These are phyloP conservation scores for Syzygium syzygioides DNA, from an alignment of 441 rosid genomes.

Conservation along the genomic window DNA sequence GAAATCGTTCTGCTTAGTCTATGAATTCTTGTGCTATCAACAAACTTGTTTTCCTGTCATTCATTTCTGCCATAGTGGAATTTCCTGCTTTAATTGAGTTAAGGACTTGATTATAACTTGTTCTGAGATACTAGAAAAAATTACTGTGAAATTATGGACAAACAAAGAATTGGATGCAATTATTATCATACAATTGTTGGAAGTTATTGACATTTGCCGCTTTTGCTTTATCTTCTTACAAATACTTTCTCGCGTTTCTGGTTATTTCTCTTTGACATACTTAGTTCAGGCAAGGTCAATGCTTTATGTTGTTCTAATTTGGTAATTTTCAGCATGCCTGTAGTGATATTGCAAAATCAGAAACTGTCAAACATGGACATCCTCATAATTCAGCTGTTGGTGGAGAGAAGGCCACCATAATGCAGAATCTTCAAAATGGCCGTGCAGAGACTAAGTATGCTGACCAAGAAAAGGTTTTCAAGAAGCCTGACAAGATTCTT, in stretches of 20 bases:
- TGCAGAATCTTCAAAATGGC: conserved; percentile 18
- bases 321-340: background rate
- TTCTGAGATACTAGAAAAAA: background rate
- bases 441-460: conserved; percentile 18
- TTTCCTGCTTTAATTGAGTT: background rate
- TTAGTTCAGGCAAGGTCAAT: background rate
- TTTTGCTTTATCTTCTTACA: background rate
- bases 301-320: background rate
- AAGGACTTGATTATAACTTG: background rate
- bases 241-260: background rate
- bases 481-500: conserved; percentile 68
- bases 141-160: background rate
- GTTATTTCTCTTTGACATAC: background rate
- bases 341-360: background rate
- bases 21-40: background rate
- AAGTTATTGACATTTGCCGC: background rate
- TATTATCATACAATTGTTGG: background rate
- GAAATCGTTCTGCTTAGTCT: background rate
- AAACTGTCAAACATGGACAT: background rate
- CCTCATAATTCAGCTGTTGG: conserved; percentile 8
- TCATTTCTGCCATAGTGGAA: background rate
- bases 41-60: background rate
- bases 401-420: conserved; percentile 13
- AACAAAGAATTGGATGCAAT: background rate
- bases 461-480: conserved; percentile 50